A percentile compares a stretch with the other conserved stretches of the same genome.
Evolutionary conservation across 345 rosid species (phyloP).

Genomic region (Camelina sativa): DNA sequence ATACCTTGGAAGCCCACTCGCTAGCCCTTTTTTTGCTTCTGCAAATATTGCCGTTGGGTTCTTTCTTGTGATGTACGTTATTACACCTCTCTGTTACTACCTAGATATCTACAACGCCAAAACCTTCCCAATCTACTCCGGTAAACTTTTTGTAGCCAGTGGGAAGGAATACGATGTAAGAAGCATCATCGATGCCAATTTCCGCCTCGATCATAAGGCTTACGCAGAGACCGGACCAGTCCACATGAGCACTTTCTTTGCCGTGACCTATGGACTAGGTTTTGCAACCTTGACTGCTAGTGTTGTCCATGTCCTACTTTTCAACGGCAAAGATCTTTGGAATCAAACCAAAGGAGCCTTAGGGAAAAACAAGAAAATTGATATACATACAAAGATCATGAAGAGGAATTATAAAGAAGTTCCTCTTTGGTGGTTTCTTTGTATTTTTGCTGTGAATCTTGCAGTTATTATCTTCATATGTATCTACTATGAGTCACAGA

Average conservation of each 20-base stretch:
- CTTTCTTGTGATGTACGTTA: constrained; percentile 69
- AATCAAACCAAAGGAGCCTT: constrained; percentile 59
- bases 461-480: constrained; percentile 59
- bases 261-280: constrained; percentile 80
- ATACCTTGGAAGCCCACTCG: constrained; percentile 80
- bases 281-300: constrained; percentile 77
- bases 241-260: constrained; percentile 78
- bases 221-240: constrained; percentile 59
- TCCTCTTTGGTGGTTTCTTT: constrained; percentile 81
- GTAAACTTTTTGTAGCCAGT: constrained; percentile 49
- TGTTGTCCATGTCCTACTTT: constrained; percentile 68
- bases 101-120: constrained; percentile 64
- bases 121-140: constrained; percentile 70
- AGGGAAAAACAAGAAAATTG: constrained; percentile 51
- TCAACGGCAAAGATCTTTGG: constrained; percentile 75
- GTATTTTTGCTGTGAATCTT: constrained; percentile 56
- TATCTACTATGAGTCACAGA: constrained; percentile 55
- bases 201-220: constrained; percentile 60
- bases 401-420: constrained; percentile 61
- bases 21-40: constrained; percentile 87
- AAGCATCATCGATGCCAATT: constrained; percentile 54
- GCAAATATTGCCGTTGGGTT: constrained; percentile 75
- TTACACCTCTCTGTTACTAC: constrained; percentile 75
- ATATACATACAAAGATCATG: constrained; percentile 84
- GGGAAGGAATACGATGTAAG: constrained; percentile 56